phyloP scores from a whole-genome alignment of 805 yeast genomes.

The Candida maris region DNA sequence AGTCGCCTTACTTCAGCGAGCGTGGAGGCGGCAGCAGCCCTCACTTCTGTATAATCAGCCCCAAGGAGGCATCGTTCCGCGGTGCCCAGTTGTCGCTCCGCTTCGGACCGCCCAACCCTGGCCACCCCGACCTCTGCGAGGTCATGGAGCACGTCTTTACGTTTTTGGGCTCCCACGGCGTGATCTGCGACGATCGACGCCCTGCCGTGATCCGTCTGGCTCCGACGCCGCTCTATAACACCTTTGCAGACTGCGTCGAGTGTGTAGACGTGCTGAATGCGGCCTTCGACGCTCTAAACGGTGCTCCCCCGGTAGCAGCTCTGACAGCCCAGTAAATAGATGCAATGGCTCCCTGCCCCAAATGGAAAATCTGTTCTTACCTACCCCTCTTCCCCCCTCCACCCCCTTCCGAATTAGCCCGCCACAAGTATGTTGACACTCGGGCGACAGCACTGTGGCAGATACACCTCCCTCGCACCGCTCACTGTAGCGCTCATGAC shows the following conservation, averaged over 20 bases:
- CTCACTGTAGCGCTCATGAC: too few relatives aligned
- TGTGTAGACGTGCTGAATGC: constrained; percentile 46
- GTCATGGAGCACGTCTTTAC: constrained; percentile 60
- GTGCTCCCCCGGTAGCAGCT: too few relatives aligned
- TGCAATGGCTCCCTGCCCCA: too few relatives aligned
- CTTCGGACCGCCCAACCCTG: constrained; percentile 51
- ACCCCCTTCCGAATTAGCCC: too few relatives aligned
- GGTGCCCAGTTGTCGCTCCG: constrained; percentile 83
- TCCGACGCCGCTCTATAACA: constrained; percentile 80
- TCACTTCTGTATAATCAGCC: constrained; percentile 73
- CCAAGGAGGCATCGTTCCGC: constrained; percentile 50
- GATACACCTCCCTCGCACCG: too few relatives aligned
- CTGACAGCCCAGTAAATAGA: too few relatives aligned
- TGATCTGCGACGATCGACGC: constrained; percentile 83
- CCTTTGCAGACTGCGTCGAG: constrained; percentile 56
- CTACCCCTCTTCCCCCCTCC: too few relatives aligned
- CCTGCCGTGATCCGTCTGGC: constrained; percentile 91
- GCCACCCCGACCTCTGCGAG: constrained; percentile 26
- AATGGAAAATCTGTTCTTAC: too few relatives aligned
- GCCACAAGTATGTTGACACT: too few relatives aligned
- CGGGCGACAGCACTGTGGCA: too few relatives aligned
- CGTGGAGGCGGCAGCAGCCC: constrained; percentile 22
- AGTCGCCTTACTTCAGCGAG: constrained; percentile 44
- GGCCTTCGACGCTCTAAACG: constrained; percentile 9
- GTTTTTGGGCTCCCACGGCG: constrained; percentile 51